Base-by-base conservation (phyloP, 2,329 filamentous ascomycete species). In the Parastagonospora nodorum region DNA sequence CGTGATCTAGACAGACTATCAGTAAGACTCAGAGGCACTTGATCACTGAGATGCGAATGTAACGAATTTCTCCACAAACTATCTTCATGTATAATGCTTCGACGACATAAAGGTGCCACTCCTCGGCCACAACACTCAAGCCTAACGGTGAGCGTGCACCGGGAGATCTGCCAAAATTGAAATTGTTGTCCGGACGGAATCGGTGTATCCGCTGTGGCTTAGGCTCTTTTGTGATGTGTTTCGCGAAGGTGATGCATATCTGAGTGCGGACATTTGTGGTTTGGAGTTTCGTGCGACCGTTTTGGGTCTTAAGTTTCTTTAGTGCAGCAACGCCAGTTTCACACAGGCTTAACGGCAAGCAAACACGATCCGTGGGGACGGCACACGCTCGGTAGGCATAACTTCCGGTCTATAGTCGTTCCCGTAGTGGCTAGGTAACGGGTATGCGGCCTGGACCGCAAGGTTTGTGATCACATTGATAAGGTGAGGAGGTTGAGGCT, bases 271-370 rank as follows among this genome's bases (percentile, higher is more conserved):
- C 48, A 27, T 41, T 55, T 58, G 49, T 57, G 42, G 43, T 49
- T 40, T 55, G 42, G 38, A 48, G 58, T 67, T 65, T 66, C 58
- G 62, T 42, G 55, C 40, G 46, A 39, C 58, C 51, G 43, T 44
- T 59, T 62, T 58, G 32, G 51, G 57, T 39, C 30, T 49, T 50
- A 51, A 48, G 53, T 61, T 56, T 58, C 48, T 60, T 62, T 69
- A 49, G 62, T 63, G 69, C 61, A 57, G 60, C 68, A 70, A 56
- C 46, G 48, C 41, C 38, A 31, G 70, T 73, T 72, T 73, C 70
- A 71, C 27, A 42, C 35, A 42, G 38, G 39, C 35, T 38, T 37
- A 43, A 24, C 32, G 12, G 37, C 59, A n/a, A 16, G 16, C 48
- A 47, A 58, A 50, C 53, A 45, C 51, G 40, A 58, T 56, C 52